Evolutionary conservation across 1,284 basidiomycete genomes (phyloP).

Genomic region (Hymenochaete sp.): DNA sequence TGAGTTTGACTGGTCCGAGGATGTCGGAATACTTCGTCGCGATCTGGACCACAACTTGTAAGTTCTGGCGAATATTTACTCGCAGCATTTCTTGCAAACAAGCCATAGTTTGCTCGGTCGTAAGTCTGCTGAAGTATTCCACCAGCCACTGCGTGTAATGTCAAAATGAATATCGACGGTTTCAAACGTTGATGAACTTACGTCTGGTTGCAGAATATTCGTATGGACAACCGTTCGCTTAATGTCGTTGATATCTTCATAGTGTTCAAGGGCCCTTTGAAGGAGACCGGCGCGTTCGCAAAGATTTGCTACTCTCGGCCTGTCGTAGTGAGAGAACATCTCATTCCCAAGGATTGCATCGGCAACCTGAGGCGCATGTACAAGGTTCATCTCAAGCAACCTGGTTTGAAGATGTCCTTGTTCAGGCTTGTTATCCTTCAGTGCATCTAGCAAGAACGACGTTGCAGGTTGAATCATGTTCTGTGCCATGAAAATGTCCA

Average conservation of each 20-base stretch:
- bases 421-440: slow-evolving; percentile 99
- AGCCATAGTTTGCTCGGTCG: slow-evolving; percentile 97
- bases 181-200: slow-evolving; percentile 28
- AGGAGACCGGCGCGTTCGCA: slow-evolving; percentile 97
- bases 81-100: slow-evolving; percentile 97
- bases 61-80: slow-evolving; percentile 95
- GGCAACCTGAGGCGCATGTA: slow-evolving; percentile 97
- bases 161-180: slow-evolving; percentile 3
- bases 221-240: slow-evolving; percentile 97
- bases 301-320: slow-evolving; percentile 93
- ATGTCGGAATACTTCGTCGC: slow-evolving; percentile 99
- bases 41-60: slow-evolving; percentile 95
- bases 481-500: slow-evolving; percentile 99
- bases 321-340: slow-evolving; percentile 98
- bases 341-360: slow-evolving; percentile 99
- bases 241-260: slow-evolving; percentile 95
- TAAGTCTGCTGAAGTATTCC: slow-evolving; percentile 94
- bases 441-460: slow-evolving; percentile 95
- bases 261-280: slow-evolving; percentile 95
- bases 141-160: slow-evolving; percentile 74
- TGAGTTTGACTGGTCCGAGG: slow-evolving; percentile 92
- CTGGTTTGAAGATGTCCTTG: slow-evolving; percentile 95
- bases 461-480: slow-evolving; percentile 99
- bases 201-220: slow-evolving; percentile 78
- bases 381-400: slow-evolving; percentile 95